Evolutionary conservation across 2,329 filamentous ascomycete species (phyloP), one percentile per base, ranked within the genome.

Genomic region (Bertia moriformis): DNA sequence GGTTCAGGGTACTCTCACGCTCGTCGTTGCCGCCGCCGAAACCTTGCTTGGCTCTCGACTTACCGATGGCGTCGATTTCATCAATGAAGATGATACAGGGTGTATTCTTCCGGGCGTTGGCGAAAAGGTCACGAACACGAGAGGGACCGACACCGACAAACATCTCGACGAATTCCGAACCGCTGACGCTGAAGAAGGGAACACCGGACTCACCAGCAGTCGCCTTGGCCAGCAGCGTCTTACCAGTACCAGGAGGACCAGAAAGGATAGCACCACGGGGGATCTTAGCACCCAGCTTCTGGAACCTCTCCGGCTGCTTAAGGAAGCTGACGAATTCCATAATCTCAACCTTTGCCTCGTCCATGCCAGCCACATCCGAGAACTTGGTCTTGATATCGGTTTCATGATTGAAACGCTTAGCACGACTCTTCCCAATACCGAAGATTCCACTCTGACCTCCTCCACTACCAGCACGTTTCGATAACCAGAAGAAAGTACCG

Each of bases 21-120:
- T 98, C 91, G 54, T 98, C 91, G 53, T 96, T 96, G 44, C 91
- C 91, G 46, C 89, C 88, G 29, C 83, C 82, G 42, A 85, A 85
- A 12, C 64, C 63, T 37, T 53, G 51, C 46, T 80, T 82, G 24
- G 80, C 75, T 55, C 94, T 93, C 17, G 79, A 70, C 62, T 91
- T 77, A 40, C 91, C 91, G 51, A 98, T 95, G 42, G 91, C 91
- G 57, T 98, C 91, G 50, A 98, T 98, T 61, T 98, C 91, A 55
- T 98, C 91, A 48, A 98, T 96, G 67, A 98, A 98, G 60, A 98
- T 93, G 60, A 98, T 98, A 63, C 91, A 98, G 3, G 91, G 91
- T 0, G 91, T 84, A 60, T 85, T 93, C 68, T 96, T 96, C 42
- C 91, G 78, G 14, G 91, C 91, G 49, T 85, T 94, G 41, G 86